Evolutionary conservation across 352 stramenopile species (phyloP).

Genomic region (Globisporangium abappressorium): DNA sequence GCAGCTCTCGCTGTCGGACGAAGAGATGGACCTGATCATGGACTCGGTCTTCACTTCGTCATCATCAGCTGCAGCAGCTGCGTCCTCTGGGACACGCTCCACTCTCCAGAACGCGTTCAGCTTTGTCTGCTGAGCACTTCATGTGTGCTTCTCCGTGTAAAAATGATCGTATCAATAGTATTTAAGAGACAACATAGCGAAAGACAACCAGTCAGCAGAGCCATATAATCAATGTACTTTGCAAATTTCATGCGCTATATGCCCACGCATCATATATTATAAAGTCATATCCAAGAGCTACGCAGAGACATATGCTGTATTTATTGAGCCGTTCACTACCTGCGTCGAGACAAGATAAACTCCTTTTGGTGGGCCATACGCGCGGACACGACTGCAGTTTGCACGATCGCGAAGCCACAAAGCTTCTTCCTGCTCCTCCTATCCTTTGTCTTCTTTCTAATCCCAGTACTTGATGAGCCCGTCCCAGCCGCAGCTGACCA

Average conservation of each 20-base stretch:
- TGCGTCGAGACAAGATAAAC: background rate
- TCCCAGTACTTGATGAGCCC: conserved; percentile 99
- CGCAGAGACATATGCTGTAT: background rate
- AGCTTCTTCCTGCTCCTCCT: background rate
- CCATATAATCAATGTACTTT: background rate
- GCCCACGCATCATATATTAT: too few species aligned
- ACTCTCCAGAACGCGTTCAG: conserved; percentile 10
- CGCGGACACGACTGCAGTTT: background rate
- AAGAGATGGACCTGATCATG: conserved; percentile 18
- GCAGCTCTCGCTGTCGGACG: conserved; percentile 15
- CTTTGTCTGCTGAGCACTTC: conserved; percentile 5
- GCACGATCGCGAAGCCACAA: background rate
- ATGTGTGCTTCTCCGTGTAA: conserved; percentile 3
- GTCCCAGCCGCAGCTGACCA: conserved; percentile 99
- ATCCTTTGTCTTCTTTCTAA: conserved; percentile 38
- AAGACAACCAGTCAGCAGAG: background rate
- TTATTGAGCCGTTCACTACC: background rate
- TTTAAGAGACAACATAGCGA: conserved; percentile 6
- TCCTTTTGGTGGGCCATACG: too few species aligned
- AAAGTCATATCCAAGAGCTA: background rate
- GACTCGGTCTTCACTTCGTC: conserved; percentile 12
- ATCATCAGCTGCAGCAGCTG: background rate
- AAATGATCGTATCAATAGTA: conserved; percentile 13
- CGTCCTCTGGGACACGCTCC: background rate
- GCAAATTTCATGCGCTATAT: background rate